Evolutionary conservation across 2,329 filamentous ascomycete genomes (phyloP), one percentile per base, ranked within the genome.

Genomic region (Pezicula carpinea): DNA sequence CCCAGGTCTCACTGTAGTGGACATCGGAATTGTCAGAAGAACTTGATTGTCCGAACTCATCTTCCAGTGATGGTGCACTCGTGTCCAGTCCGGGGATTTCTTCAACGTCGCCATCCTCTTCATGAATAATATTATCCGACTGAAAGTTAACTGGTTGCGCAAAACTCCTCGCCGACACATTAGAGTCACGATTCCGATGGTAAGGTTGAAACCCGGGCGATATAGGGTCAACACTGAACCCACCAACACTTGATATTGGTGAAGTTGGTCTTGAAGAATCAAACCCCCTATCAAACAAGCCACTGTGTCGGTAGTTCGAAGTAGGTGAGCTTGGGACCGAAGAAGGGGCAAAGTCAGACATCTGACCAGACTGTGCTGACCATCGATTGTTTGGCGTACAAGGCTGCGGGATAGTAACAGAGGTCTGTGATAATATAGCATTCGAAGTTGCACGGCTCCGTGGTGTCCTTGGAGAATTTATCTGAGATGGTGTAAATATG

Each of bases 311-410:
- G 53, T 82, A 82, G 23, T 81, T 82, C 1, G 89, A 93, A 38
- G 76, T 78, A 0, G 93, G 91, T 4, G 92, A 96, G 57, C 84
- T 90, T 2, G 90, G 85, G 2, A 85, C 76, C 0, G 91, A 95
- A 2, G 86, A 89, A 1, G 80, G 67, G 2, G 79, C 75, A 48
- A 85, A 81, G 8, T 87, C 83, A 0, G 80, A 80, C 22, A 79
- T 77, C 40, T 74, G 70, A 39, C 75, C 75, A 0, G 82, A 79
- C 58, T 85, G 74, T 45, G 77, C 60, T 19, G 85, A 83, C 79
- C 85, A 91, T 44, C 83, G 76, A 49, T 79, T 74, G 26, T 66
- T 64, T 18, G 73, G 67, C 46, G 69, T 67, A 47, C 68, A 55
- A 38, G 74, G 65, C 38, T 53, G 67, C 64, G 68, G 74, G 62